Conservation (phyloP, 768 basidiomycete genomes). For the Lactarius indigo region DNA sequence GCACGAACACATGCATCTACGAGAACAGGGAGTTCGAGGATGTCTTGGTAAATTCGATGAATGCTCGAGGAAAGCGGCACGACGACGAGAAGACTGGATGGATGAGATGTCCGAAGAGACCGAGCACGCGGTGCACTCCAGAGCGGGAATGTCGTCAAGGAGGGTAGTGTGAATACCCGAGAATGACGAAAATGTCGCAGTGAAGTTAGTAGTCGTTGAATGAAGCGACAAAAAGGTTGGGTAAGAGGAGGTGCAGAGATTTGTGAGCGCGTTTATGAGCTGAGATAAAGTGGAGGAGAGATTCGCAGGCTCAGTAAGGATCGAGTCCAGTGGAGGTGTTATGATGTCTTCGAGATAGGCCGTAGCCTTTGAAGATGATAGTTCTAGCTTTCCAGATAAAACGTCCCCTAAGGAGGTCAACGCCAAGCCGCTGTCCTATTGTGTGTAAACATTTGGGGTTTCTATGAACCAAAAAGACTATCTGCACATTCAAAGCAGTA, state of each 20-base stretch:
- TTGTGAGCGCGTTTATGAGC: constrained; percentile 84
- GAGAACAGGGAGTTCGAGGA: constrained; percentile 86
- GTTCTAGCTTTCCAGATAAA: constrained; percentile 12
- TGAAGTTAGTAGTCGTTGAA: constrained; percentile 68
- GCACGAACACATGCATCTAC: constrained; percentile 93
- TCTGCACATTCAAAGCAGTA: background rate
- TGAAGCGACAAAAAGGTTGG: constrained; percentile 90
- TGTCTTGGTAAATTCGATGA: constrained; percentile 89
- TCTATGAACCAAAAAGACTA: background rate
- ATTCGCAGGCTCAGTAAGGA: constrained; percentile 66
- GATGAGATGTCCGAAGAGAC: constrained; percentile 73
- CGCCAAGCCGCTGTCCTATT: background rate
- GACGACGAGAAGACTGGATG: constrained; percentile 67
- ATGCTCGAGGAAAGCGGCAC: constrained; percentile 83
- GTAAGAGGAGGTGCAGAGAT: constrained; percentile 87
- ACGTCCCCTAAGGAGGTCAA: constrained; percentile 11
- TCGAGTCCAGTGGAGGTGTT: constrained; percentile 58
- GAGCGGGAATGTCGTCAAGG: constrained; percentile 66
- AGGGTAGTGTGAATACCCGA: constrained; percentile 70
- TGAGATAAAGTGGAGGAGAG: constrained; percentile 84
- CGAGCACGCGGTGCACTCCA: constrained; percentile 66
- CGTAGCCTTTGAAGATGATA: constrained; percentile 30
- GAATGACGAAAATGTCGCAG: constrained; percentile 68
- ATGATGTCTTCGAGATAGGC: constrained; percentile 65
- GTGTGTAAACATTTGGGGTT: background rate